These are phyloP conservation scores for Aureobasidium sp. DNA, from an alignment of 2,329 filamentous ascomycete genomes.

Conservation along the genomic window DNA sequence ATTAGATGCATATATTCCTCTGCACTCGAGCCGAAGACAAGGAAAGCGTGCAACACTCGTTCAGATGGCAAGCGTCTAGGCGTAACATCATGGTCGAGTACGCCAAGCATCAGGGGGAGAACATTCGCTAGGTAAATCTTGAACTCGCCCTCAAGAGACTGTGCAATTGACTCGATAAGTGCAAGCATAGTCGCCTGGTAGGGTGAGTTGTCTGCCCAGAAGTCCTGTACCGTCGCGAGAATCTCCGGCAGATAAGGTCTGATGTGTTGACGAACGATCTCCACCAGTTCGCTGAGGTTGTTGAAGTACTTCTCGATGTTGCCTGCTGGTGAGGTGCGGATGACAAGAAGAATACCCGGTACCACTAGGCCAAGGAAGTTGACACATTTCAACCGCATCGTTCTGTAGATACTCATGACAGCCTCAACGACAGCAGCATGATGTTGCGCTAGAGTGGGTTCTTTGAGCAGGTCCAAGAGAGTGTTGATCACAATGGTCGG, in stretches of 20 bases:
- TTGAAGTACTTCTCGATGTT: conserved; percentile 95
- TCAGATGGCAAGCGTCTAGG: conserved; percentile 73
- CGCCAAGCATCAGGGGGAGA: conserved; percentile 86
- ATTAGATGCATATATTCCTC: conserved; percentile 99
- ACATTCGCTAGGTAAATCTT: conserved; percentile 88
- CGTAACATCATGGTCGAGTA: conserved; percentile 77
- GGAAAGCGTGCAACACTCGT: conserved; percentile 84
- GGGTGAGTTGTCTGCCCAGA: conserved; percentile 73
- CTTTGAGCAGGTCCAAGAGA: conserved; percentile 82
- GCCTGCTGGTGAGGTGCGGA: conserved; percentile 66
- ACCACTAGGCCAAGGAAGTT: conserved; percentile 91
- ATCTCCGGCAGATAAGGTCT: conserved; percentile 82
- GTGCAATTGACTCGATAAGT: conserved; percentile 86
- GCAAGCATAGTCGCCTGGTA: conserved; percentile 87
- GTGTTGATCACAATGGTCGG: conserved; percentile 97
- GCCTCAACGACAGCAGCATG: conserved; percentile 93
- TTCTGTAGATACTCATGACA: conserved; percentile 98
- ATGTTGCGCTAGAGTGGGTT: conserved; percentile 79
- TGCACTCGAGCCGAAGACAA: conserved; percentile 89
- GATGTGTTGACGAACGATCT: conserved; percentile 94
- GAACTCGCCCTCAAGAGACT: conserved; percentile 93
- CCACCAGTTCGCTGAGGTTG: conserved; percentile 84
- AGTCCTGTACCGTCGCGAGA: conserved; percentile 76
- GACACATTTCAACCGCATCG: conserved; percentile 89
- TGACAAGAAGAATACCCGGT: conserved; percentile 84